Evolutionary conservation across 495 filamentous ascomycete genomes (phyloP), one percentile per base, ranked within the genome.

Genomic region (Hypomontagnella submonticulosa): DNA sequence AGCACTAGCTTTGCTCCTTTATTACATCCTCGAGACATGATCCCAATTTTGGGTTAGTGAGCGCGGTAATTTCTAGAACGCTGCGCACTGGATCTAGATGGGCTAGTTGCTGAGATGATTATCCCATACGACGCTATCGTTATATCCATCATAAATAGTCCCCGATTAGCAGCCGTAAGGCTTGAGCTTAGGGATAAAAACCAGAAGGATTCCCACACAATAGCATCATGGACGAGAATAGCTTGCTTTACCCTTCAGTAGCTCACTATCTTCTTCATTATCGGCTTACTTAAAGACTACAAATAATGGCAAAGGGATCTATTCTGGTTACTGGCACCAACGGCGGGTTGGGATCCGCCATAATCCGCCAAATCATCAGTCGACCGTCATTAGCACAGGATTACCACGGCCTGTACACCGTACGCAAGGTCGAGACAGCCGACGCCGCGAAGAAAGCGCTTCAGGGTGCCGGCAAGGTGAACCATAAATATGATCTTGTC

Each of bases 311-410:
- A 32, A 73, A 71, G 30, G 73, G 72, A 41, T 83, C 84, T 6
- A 79, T 88, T 47, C 57, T 89, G 19, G 68, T 88, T 11, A 89
- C 85, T 8, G 86, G 85, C 15, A 80, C 85, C 42, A 88, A 73
- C 32, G 71, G 71, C 19, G 68, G 71, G 75, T 37, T 80, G 76
- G 86, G 43, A 79, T 82, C 60, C 69, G 81, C 67, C 75, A 82
- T 68, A 76, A 80, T 56, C 66, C 80, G 62, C 75, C 81, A 67
- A 63, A 85, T 67, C 74, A 77, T 67, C 71, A 70, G 58, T 43
- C 61, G 66, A 8, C 75, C 80, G 3, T 61, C 77, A 1, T 54
- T 73, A 4, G 74, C 73, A 36, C 71, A 75, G 16, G 46, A 66
- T 70, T 68, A 74, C 76, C 57, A 74, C 70, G 70, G 78, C 60